Evolutionary conservation across 768 basidiomycete species (phyloP).

Genomic region (Glaciozyma antarctica): DNA sequence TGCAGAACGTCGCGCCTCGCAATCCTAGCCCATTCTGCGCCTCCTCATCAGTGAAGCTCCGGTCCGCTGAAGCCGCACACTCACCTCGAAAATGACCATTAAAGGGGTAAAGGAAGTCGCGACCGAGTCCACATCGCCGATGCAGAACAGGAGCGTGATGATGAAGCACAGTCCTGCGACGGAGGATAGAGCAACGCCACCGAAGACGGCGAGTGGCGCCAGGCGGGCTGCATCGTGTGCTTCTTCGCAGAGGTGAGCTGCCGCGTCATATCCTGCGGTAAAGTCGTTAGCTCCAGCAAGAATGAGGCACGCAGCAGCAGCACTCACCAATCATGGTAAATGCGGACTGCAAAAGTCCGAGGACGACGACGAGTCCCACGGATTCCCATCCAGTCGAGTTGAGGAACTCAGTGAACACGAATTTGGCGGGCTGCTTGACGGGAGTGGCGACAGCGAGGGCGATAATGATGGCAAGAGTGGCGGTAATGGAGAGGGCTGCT

Average conservation of each 20-base stretch:
- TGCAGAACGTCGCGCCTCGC: neutral
- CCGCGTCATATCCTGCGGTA: neutral
- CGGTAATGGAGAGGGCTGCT: conserved; percentile 14
- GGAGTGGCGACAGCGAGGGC: conserved; percentile 14
- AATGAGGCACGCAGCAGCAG: no score
- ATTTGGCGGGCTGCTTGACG: conserved; percentile 10
- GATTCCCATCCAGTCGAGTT: conserved; percentile 25
- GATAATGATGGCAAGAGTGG: conserved; percentile 14
- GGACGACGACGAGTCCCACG: conserved; percentile 14
- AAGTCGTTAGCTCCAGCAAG: no score
- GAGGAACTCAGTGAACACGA: conserved; percentile 17
- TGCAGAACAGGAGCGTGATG: neutral
- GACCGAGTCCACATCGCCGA: neutral
- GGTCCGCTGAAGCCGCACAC: neutral
- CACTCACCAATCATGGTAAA: no score
- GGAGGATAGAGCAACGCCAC: neutral
- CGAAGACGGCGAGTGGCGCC: neutral
- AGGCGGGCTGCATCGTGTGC: neutral
- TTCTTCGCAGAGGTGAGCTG: neutral
- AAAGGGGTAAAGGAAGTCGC: neutral
- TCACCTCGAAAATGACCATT: neutral
- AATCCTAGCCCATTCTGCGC: neutral
- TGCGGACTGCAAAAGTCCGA: conserved; percentile 23
- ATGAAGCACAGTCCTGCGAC: neutral
- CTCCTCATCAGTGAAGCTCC: neutral